A percentile compares a stretch with the other conserved stretches of the same genome.
Conservation (phyloP, 345 rosid species). For the Eucalyptus rudis region DNA sequence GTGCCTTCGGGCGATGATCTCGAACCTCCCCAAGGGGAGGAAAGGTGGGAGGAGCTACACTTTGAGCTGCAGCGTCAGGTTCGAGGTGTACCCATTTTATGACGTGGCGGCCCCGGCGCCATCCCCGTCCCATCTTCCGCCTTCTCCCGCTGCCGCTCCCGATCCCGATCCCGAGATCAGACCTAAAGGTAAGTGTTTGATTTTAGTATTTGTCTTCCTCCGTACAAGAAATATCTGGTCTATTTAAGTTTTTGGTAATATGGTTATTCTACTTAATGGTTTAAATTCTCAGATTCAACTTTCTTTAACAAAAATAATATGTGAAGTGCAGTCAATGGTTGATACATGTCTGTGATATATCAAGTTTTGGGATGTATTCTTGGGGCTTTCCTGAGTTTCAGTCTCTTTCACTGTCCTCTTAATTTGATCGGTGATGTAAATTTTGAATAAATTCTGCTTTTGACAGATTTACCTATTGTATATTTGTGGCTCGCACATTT, state of each 20-base stretch:
- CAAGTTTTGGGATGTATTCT: neutral
- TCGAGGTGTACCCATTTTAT: too few relatives aligned
- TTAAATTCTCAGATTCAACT: neutral
- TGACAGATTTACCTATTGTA: too few relatives aligned
- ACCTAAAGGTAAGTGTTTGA: neutral
- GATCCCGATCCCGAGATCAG: neutral
- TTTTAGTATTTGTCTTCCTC: neutral
- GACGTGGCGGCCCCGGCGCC: neutral
- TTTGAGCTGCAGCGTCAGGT: too few relatives aligned
- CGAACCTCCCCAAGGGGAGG: neutral
- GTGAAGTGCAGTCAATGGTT: neutral
- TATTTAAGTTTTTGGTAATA: neutral
- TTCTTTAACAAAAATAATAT: neutral
- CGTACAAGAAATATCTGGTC: neutral
- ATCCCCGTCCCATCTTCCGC: neutral
- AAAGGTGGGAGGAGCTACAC: neutral
- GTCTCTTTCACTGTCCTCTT: neutral
- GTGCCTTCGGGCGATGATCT: slow-evolving; percentile 5
- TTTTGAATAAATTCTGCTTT: too few relatives aligned
- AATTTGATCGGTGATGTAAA: neutral
- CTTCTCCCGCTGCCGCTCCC: neutral
- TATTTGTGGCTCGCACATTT: too few relatives aligned
- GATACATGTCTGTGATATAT: neutral
- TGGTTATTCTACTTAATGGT: neutral
- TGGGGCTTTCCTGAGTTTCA: neutral